Percentiles rank a stretch among this genome's conserved stretches.
These are phyloP conservation scores for Clitopilus hobsonii DNA, from an alignment of 768 basidiomycete species.

Conservation along the genomic window DNA sequence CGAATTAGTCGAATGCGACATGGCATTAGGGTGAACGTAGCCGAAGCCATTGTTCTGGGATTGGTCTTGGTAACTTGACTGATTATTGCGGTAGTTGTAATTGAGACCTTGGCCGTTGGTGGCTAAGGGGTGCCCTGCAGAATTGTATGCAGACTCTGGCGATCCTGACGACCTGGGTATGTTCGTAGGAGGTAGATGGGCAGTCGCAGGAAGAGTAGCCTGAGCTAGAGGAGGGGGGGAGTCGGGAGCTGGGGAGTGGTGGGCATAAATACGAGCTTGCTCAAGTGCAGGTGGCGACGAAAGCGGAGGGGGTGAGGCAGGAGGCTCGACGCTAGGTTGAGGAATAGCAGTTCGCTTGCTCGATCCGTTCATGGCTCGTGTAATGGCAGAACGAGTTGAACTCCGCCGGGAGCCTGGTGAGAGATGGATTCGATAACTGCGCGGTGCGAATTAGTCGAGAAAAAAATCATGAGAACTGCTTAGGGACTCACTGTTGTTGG, in stretches of 20 bases:
- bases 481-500: constrained; percentile 48
- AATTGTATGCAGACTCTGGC: constrained; percentile 36
- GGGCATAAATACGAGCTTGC: constrained; percentile 31
- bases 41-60: constrained; percentile 29
- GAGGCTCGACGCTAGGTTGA: constrained; percentile 13
- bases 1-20: constrained; percentile 20
- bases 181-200: constrained; percentile 27
- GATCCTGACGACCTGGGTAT: constrained; percentile 43
- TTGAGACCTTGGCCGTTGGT: constrained; percentile 16
- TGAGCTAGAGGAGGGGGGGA: constrained; percentile 52
- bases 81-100: constrained; percentile 34
- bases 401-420: constrained; percentile 74
- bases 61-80: constrained; percentile 42
- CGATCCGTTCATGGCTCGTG: constrained; percentile 29
- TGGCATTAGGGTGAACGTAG: constrained; percentile 32
- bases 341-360: constrained; percentile 22
- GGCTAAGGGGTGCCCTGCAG: constrained; percentile 21
- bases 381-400: constrained; percentile 57
- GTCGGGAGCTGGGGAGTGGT: constrained; percentile 42
- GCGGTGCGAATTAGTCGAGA: constrained; percentile 2
- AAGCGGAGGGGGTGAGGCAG: constrained; percentile 22
- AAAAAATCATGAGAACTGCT: neutral
- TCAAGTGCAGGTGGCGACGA: constrained; percentile 42
- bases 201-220: constrained; percentile 42
- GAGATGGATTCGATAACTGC: constrained; percentile 75